Conservation (phyloP, 2,329 filamentous ascomycete species). For the Fusarium sp. region DNA sequence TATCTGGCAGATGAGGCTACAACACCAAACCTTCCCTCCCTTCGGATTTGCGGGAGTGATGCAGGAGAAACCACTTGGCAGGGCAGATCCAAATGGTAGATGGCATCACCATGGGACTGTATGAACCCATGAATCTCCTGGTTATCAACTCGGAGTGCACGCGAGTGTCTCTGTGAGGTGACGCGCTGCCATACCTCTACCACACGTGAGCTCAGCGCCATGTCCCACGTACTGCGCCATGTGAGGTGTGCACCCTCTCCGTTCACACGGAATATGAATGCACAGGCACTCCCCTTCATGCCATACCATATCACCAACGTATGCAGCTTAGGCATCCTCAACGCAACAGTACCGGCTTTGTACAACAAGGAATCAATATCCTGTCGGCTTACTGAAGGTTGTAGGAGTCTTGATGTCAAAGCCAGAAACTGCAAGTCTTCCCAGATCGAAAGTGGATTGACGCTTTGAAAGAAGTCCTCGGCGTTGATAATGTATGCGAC, state of each 20-base stretch:
- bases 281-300: slow-evolving; percentile 44
- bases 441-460: slow-evolving; percentile 29
- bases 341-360: slow-evolving; percentile 37
- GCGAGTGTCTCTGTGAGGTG: slow-evolving; percentile 13
- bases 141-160: slow-evolving; percentile 39
- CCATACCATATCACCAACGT: slow-evolving; percentile 52
- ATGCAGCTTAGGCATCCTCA: slow-evolving; percentile 47
- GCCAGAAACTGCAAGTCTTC: slow-evolving; percentile 46
- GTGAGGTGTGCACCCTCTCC: slow-evolving; percentile 42
- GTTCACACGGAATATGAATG: slow-evolving; percentile 48
- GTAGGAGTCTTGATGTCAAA: slow-evolving; percentile 49
- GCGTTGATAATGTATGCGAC: slow-evolving; percentile 47
- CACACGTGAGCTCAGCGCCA: slow-evolving; percentile 42
- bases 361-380: slow-evolving; percentile 41
- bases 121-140: slow-evolving; percentile 19
- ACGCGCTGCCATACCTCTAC: slow-evolving; percentile 32
- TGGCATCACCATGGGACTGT: background rate
- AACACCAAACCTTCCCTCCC: background rate
- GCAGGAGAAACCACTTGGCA: background rate
- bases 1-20: background rate
- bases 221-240: slow-evolving; percentile 50
- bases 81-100: background rate
- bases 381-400: slow-evolving; percentile 14
- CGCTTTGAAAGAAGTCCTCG: slow-evolving; percentile 45
- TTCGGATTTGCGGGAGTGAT: slow-evolving; percentile 49